Percentiles rank a stretch among this genome's conserved stretches.
Conservation (phyloP, 441 rosid genomes). For the Pelargonium fulgidum region DNA sequence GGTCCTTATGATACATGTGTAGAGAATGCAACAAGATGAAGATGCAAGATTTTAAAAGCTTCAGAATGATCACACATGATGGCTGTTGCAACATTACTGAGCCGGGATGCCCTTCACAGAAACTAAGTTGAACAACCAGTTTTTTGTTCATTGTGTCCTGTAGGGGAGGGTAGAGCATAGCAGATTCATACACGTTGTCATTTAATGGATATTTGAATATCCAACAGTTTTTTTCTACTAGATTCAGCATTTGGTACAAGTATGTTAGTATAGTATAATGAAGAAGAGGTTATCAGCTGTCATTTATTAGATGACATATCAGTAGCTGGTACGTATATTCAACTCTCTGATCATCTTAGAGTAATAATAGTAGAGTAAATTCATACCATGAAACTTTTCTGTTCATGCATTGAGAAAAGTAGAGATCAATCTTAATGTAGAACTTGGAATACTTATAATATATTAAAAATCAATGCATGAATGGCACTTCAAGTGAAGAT, state of each 20-base stretch:
- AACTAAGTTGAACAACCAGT: background rate
- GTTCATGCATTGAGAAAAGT: no score
- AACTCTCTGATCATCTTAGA: background rate
- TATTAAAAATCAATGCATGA: background rate
- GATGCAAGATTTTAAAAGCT: background rate
- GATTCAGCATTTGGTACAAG: background rate
- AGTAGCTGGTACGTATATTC: background rate
- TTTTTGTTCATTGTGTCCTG: background rate
- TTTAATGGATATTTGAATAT: background rate
- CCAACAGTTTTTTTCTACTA: background rate
- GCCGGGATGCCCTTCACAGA: background rate
- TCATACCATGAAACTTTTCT: no score
- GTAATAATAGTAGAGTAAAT: no score
- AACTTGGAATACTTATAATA: background rate
- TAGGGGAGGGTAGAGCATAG: background rate
- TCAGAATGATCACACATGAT: slow-evolving; percentile 8
- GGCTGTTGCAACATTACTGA: background rate
- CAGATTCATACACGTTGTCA: slow-evolving; percentile 9
- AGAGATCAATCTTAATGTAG: no score
- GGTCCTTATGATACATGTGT: slow-evolving; percentile 10
- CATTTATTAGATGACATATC: background rate
- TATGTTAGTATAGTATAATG: background rate
- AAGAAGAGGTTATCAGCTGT: background rate
- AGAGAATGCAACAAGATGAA: slow-evolving; percentile 15
- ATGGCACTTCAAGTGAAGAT: no score